phyloP scores from a whole-genome alignment of 2,329 filamentous ascomycete species.

The Sarocladium brachiariae region DNA sequence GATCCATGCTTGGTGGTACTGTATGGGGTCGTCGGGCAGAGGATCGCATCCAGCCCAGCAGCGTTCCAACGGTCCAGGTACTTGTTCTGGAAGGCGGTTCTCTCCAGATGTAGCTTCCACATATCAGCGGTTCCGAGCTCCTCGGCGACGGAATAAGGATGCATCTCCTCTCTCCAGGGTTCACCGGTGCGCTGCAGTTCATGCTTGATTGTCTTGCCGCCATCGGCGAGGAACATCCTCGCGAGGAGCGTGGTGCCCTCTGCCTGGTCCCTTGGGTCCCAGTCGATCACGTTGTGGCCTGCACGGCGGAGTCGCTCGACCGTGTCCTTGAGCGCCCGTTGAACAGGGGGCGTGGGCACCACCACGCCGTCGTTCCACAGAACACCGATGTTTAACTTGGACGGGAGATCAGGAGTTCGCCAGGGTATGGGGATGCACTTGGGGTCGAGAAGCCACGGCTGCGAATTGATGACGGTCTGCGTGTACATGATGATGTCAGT shows the following conservation, averaged over 20 bases:
- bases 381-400: constrained; percentile 49
- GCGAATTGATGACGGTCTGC: constrained; percentile 39
- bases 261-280: constrained; percentile 24
- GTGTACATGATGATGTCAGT: constrained; percentile 41
- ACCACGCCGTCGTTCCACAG: constrained; percentile 60
- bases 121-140: constrained; percentile 33
- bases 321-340: constrained; percentile 47
- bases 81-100: constrained; percentile 36
- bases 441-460: constrained; percentile 52
- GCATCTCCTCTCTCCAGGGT: constrained; percentile 33
- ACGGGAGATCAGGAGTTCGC: constrained; percentile 28
- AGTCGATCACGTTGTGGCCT: constrained; percentile 47
- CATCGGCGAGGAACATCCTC: constrained; percentile 43
- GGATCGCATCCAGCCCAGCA: constrained; percentile 51
- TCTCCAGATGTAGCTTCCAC: constrained; percentile 41
- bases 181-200: constrained; percentile 36
- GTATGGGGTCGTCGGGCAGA: constrained; percentile 42
- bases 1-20: constrained; percentile 34
- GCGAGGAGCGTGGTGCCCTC: constrained; percentile 30
- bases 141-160: constrained; percentile 21
- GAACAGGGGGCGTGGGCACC: constrained; percentile 51
- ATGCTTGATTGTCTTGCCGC: constrained; percentile 31
- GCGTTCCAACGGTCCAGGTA: constrained; percentile 1
- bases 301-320: constrained; percentile 40
- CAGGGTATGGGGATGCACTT: constrained; percentile 54